Evolutionary conservation across 1,284 basidiomycete genomes (phyloP), one percentile per base, ranked within the genome.

Genomic region (Tilletiaria anomala): DNA sequence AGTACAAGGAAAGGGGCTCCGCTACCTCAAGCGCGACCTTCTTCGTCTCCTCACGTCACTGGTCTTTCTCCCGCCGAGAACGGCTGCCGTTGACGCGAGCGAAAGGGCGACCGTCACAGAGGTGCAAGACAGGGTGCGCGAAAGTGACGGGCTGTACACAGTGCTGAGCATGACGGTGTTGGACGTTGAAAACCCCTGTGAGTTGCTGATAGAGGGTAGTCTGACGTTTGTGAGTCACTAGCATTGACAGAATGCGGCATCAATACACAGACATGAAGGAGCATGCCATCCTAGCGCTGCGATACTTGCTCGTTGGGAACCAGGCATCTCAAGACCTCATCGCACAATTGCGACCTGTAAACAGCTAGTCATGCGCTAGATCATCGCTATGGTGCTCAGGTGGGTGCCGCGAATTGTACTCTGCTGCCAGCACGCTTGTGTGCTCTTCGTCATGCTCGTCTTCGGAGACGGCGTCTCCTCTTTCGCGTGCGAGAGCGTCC

Each of bases 211-310:
- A n/a, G n/a, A n/a, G n/a, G n/a, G n/a, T n/a, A n/a, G n/a, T n/a
- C n/a, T n/a, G n/a, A n/a, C n/a, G n/a, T n/a, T n/a, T n/a, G n/a
- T n/a, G n/a, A n/a, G n/a, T n/a, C n/a, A n/a, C n/a, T n/a, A n/a
- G n/a, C n/a, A n/a, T n/a, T n/a, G n/a, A n/a, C n/a, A n/a, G n/a
- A n/a, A n/a, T n/a, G n/a, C n/a, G n/a, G n/a, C n/a, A 11, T 16
- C 33, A 14, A 2, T 14, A 17, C 3, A 23, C 37, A 60, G 56
- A 64, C 33, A 61, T 64, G 44, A 53, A 59, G 14, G 61, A 64
- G 32, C 57, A 61, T 29, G 61, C 61, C 19, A 54, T 64, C 37
- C 60, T 64, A 40, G 44, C 61, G 23, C 48, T 64, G 22, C 43
- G 59, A 8, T 53, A 60, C 29, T 43, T 64, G 31, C 47, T 64